phyloP scores from a whole-genome alignment of 2,329 filamentous ascomycete genomes.

The Cladophialophora yegresii region DNA sequence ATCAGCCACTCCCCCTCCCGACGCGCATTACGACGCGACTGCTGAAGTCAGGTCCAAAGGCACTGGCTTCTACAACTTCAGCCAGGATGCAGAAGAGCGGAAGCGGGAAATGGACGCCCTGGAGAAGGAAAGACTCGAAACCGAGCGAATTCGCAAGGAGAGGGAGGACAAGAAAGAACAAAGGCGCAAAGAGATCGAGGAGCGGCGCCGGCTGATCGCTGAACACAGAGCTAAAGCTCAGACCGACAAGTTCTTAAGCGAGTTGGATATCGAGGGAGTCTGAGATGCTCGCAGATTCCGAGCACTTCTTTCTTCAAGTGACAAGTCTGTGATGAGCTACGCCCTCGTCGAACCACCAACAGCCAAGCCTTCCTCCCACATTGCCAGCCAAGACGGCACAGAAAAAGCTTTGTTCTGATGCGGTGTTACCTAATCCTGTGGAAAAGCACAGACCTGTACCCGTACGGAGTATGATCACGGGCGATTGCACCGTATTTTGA shows the following conservation, averaged over 20 bases:
- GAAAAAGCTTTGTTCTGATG: no score
- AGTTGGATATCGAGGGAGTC: conserved; percentile 37
- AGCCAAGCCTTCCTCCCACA: no score
- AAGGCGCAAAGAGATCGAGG: conserved; percentile 64
- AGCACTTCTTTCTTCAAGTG: not conserved
- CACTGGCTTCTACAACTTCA: conserved; percentile 89
- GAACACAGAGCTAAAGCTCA: conserved; percentile 64
- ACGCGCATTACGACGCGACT: conserved; percentile 81
- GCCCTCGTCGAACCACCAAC: no score
- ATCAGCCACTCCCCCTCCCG: conserved; percentile 75
- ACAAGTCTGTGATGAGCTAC: not conserved
- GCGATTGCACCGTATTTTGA: no score
- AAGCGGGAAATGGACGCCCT: conserved; percentile 76
- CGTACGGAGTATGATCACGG: no score
- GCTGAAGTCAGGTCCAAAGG: conserved; percentile 84
- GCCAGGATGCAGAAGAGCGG: conserved; percentile 67
- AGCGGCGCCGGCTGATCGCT: conserved; percentile 52
- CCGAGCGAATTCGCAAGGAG: conserved; percentile 63
- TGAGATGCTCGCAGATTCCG: conserved; percentile 7
- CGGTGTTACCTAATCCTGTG: no score
- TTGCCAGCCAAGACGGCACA: no score
- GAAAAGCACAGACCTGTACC: no score
- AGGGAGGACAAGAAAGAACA: conserved; percentile 60
- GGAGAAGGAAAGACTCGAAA: conserved; percentile 66
- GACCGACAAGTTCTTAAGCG: conserved; percentile 72